Evolutionary conservation across 1,284 basidiomycete genomes (phyloP), one percentile per base, ranked within the genome.

Genomic region (Trametes hirsuta): DNA sequence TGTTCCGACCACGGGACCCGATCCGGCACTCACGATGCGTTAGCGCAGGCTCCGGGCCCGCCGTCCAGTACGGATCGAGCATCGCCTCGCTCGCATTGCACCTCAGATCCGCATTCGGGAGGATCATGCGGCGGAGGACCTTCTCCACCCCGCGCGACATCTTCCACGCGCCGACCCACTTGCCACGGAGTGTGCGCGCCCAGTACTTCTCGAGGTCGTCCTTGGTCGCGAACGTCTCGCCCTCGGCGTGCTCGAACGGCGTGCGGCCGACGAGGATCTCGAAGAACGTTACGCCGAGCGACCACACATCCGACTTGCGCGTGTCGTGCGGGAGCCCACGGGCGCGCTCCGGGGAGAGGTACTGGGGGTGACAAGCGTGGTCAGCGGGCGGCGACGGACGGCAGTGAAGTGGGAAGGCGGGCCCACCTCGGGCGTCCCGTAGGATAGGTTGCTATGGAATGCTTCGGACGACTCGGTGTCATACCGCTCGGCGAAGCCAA

Each of bases 231-330:
- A 95, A 90, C 59, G 87, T 83, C 71, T 96, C 93, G 8, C 87
- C 85, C 60, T 94, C 92, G 30, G 85, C 82, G 63, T 86, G 73
- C 72, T 98, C 95, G 71, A 97, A 98, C 1, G 95, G 95, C 3
- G 95, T 97, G 14, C 95, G 83, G 0, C 95, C 95, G 34, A 90
- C 79, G 24, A 97, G 83, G 61, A 97, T 91, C 74, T 98, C 95
- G 72, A 95, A 98, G 74, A 97, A 91, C 0, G 95, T 94, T 36
- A 97, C 82, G 8, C 95, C 95, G 0, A 97, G 84, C 3, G 95
- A 91, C 93, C 94, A 98, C 40, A 97, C 83, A 68, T 98, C 95
- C 0, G 91, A 90, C 72, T 94, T 91, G 55, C 95, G 88, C 49
- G 95, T 97, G 69, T 98, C 95, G 68, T 98, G 95, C 4, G 85